A percentile compares a stretch with the other conserved stretches of the same genome.
Evolutionary conservation across 1,139 yeast genomes (phyloP).

Genomic region (Tardiomyces digboiensis): DNA sequence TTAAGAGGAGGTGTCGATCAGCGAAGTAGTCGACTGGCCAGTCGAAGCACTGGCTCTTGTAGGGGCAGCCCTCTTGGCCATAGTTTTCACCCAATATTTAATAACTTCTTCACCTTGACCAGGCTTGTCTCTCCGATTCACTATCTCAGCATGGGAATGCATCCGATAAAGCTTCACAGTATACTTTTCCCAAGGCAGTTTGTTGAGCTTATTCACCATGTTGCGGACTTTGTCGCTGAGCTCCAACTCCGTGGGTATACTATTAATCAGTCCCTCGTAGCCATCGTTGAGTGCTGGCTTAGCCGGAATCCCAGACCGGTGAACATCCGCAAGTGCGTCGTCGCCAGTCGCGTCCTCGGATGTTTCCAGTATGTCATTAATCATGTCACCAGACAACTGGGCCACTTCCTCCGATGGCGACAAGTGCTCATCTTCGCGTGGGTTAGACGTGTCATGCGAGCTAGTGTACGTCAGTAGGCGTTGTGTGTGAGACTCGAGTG

Average conservation of each 20-base stretch:
- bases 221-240: slow-evolving; percentile 4
- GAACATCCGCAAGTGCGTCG: background rate
- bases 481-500: slow-evolving; percentile 1
- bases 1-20: no score
- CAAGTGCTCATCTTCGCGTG: background rate
- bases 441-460: background rate
- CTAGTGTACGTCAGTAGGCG: background rate
- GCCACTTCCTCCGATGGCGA: slow-evolving; percentile 11
- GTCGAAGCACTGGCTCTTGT: no score
- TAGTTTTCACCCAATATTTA: slow-evolving; percentile 11
- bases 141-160: slow-evolving; percentile 21
- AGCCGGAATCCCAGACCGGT: background rate
- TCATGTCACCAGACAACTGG: slow-evolving; percentile 11
- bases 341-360: background rate
- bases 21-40: no score
- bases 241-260: slow-evolving; percentile 4
- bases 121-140: slow-evolving; percentile 21
- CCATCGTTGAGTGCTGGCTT: slow-evolving; percentile 5
- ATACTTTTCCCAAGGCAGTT: slow-evolving; percentile 23
- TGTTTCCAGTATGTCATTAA: slow-evolving; percentile 12
- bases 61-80: slow-evolving; percentile 1
- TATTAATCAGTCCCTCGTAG: slow-evolving; percentile 1
- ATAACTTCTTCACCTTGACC: slow-evolving; percentile 24
- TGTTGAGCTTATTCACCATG: slow-evolving; percentile 15
- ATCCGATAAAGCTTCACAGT: slow-evolving; percentile 15